Conservation (phyloP, 2,329 filamentous ascomycete species). For the Conoideocrella luteorostrata region DNA sequence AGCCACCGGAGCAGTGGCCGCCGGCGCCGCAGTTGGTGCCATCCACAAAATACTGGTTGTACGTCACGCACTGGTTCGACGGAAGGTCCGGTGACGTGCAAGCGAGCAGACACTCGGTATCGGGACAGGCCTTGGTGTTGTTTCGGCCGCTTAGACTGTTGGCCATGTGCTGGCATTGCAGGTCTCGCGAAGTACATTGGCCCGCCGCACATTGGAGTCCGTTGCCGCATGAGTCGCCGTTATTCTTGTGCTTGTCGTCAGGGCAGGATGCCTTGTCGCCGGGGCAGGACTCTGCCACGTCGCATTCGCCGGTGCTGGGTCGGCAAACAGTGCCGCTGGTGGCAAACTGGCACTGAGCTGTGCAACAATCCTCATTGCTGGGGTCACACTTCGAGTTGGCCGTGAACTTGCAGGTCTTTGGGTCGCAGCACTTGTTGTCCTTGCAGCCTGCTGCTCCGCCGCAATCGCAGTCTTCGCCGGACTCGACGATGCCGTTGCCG, state of each 20-base stretch:
- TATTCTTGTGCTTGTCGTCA: conserved; percentile 57
- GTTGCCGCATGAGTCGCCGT: conserved; percentile 66
- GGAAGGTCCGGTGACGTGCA: conserved; percentile 68
- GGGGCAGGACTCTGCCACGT: conserved; percentile 76
- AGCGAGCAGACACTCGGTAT: conserved; percentile 61
- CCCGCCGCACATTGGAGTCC: conserved; percentile 78
- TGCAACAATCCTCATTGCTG: conserved; percentile 78
- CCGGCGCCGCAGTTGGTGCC: conserved; percentile 79
- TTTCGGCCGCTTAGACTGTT: conserved; percentile 67
- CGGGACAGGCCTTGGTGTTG: conserved; percentile 70
- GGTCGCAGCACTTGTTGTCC: conserved; percentile 74
- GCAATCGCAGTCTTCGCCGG: conserved; percentile 92
- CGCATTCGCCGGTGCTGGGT: conserved; percentile 70
- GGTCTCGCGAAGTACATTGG: conserved; percentile 87
- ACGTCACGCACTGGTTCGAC: conserved; percentile 58
- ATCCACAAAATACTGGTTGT: conserved; percentile 90
- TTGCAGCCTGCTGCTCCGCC: conserved; percentile 69
- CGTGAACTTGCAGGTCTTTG: conserved; percentile 80
- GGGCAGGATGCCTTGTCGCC: conserved; percentile 71
- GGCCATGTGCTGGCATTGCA: conserved; percentile 82
- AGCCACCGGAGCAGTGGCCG: conserved; percentile 71
- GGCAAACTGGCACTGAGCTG: conserved; percentile 58
- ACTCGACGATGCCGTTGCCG: conserved; percentile 94
- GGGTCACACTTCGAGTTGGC: conserved; percentile 70
- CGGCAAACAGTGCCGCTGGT: conserved; percentile 70